Percentiles rank a stretch among this genome's conserved stretches.
Conservation (phyloP, 106 monocot species). For the Agapanthus africanus region DNA sequence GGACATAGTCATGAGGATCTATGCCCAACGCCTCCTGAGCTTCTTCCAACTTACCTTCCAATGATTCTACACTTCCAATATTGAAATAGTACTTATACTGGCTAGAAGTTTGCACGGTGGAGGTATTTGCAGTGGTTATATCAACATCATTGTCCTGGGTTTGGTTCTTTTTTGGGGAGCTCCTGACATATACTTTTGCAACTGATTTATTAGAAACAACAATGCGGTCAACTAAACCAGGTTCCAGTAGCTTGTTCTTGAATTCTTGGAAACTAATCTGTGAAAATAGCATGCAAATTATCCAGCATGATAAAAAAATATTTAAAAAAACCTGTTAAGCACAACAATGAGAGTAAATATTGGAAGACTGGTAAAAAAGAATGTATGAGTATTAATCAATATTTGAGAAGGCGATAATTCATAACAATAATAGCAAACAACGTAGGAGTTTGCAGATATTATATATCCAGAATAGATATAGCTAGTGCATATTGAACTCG, state of each 20-base stretch:
- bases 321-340: neutral
- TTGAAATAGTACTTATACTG: slow-evolving; percentile 76
- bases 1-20: slow-evolving; percentile 76
- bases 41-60: slow-evolving; percentile 91
- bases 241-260: slow-evolving; percentile 90
- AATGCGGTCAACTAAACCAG: slow-evolving; percentile 89
- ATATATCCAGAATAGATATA: neutral
- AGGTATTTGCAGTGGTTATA: slow-evolving; percentile 25
- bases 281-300: neutral
- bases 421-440: neutral
- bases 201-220: slow-evolving; percentile 91
- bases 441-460: no score
- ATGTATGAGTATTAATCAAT: neutral
- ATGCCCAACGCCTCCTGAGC: slow-evolving; percentile 74
- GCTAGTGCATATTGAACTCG: neutral
- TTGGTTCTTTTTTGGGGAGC: slow-evolving; percentile 37
- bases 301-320: neutral
- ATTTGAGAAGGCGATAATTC: neutral
- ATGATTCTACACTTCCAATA: slow-evolving; percentile 91
- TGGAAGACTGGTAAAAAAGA: no score
- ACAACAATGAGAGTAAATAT: neutral
- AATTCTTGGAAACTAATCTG: slow-evolving; percentile 99
- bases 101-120: slow-evolving; percentile 25
- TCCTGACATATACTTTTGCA: slow-evolving; percentile 89
- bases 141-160: slow-evolving; percentile 38